A percentile compares a stretch with the other conserved stretches of the same genome.
phyloP scores from a whole-genome alignment of 441 rosid genomes.

The Pelargonium australe region DNA sequence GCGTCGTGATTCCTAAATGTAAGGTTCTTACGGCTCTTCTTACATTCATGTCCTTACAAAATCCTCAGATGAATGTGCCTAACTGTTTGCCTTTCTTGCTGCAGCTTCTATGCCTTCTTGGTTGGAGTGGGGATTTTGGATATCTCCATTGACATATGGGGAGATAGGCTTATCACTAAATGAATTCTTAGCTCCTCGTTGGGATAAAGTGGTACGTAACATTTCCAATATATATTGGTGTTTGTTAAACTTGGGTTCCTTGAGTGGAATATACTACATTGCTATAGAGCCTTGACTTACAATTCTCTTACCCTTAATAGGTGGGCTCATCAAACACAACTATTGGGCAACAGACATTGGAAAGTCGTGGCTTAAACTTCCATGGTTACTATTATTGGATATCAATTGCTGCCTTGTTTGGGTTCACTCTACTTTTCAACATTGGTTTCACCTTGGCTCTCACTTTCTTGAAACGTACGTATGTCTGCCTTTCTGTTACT shows the following conservation, averaged over 20 bases:
- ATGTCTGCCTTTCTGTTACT: conserved; percentile 9
- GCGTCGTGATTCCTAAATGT: conserved; percentile 37
- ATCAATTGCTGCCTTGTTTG: conserved; percentile 47
- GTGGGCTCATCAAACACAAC: conserved; percentile 30
- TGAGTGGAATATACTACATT: too few species aligned
- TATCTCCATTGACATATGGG: conserved; percentile 57
- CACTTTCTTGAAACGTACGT: conserved; percentile 48
- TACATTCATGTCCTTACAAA: not conserved
- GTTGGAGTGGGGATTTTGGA: conserved; percentile 73
- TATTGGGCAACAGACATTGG: conserved; percentile 38
- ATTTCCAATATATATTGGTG: too few species aligned
- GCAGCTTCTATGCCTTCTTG: conserved; percentile 56
- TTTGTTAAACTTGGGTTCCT: too few species aligned
- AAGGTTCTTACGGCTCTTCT: conserved; percentile 13
- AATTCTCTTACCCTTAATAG: conserved; percentile 14
- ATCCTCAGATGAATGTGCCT: not conserved
- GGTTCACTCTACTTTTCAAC: conserved; percentile 48
- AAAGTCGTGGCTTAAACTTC: conserved; percentile 50
- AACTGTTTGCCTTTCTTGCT: conserved; percentile 2
- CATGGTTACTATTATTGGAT: conserved; percentile 50
- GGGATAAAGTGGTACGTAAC: conserved; percentile 39
- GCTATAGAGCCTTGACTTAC: not conserved
- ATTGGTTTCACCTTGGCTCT: conserved; percentile 48
- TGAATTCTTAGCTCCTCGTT: conserved; percentile 61
- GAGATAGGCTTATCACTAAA: conserved; percentile 60